Conservation (phyloP, 352 stramenopile species). For the Phytopythium litorale region DNA sequence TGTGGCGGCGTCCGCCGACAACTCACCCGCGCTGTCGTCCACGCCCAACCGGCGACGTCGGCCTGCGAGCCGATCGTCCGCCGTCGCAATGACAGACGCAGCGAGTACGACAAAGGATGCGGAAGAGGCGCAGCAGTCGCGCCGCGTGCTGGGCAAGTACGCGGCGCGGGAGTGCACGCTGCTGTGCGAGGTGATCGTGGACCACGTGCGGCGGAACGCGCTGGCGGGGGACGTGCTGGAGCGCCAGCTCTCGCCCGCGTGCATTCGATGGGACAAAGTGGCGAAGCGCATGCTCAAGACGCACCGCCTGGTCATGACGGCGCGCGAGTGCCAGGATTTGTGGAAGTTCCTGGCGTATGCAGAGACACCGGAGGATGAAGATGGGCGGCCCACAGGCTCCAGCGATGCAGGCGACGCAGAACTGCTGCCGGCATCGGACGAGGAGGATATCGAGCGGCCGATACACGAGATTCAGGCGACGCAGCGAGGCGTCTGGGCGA, state of each 20-base stretch:
- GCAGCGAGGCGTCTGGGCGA: not conserved
- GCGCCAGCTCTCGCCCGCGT: constrained; percentile 34
- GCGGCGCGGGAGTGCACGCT: constrained; percentile 43
- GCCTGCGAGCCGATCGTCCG: constrained; percentile 10
- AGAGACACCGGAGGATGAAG: constrained; percentile 7
- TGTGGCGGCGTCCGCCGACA: not conserved
- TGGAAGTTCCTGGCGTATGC: constrained; percentile 81
- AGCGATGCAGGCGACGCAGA: constrained; percentile 11
- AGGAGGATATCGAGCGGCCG: constrained; percentile 38
- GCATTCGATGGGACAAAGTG: constrained; percentile 50
- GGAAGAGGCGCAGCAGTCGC: constrained; percentile 10
- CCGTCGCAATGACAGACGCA: not conserved
- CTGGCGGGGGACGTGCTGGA: constrained; percentile 34
- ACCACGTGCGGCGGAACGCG: constrained; percentile 51
- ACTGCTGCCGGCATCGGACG: constrained; percentile 46
- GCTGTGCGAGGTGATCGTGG: constrained; percentile 52
- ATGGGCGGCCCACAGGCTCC: not conserved
- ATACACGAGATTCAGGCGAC: constrained; percentile 21
- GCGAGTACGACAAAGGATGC: not conserved
- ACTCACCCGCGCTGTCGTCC: constrained; percentile 8
- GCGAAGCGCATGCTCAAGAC: constrained; percentile 30
- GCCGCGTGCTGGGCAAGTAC: constrained; percentile 40
- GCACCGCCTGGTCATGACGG: constrained; percentile 29
- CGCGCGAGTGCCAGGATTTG: constrained; percentile 45
- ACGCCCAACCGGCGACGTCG: constrained; percentile 11